Base-by-base conservation (phyloP, 169 alveolate genomes). In the Ichthyophthirius multifiliis region DNA sequence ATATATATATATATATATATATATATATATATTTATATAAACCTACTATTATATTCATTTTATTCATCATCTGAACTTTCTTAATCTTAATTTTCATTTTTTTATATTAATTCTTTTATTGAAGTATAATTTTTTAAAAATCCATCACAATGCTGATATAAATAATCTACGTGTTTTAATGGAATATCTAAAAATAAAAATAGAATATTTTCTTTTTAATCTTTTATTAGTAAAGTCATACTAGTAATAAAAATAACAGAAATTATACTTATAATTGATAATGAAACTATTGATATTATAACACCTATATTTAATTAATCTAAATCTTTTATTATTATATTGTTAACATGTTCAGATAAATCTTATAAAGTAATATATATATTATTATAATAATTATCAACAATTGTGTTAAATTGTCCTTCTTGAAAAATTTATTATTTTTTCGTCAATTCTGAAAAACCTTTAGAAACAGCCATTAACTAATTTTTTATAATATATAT, bases 121-220 rank as follows among this genome's bases (percentile, higher is more conserved):
- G 39, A 20, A 41, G 41, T 62, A 4, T n/a, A 39, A 20, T 67
- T 67, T 67, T 23, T 20, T 13, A 67, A 4, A 20, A 67, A 67
- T 1, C 4, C 20, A 39, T 67, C 77, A n/a, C 62, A 34, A 2
- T 67, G 15, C 30, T 67, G 35, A 67, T 67, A 67, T 12, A 20
- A 37, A 20, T 15, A 34, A 67, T 37, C 16, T 0, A 67, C 41
- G 20, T 67, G 55, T 39, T 67, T 67, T 5, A 20, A 27, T 5
- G 77, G 77, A 5, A 67, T 67, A 18, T 67, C 77, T 39, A 67
- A 39, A 39, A 67, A 67, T 7, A 67, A 18, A 37, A 67, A 67
- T 27, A 67, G 46, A 39, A 67, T 20, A 41, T 67, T 67, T 41
- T 67, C 77, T 67, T 37, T 67, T 37, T 37, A 67, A 39, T 67